phyloP scores from a whole-genome alignment of 352 stramenopile species.

The Globisporangium paroecandrum region DNA sequence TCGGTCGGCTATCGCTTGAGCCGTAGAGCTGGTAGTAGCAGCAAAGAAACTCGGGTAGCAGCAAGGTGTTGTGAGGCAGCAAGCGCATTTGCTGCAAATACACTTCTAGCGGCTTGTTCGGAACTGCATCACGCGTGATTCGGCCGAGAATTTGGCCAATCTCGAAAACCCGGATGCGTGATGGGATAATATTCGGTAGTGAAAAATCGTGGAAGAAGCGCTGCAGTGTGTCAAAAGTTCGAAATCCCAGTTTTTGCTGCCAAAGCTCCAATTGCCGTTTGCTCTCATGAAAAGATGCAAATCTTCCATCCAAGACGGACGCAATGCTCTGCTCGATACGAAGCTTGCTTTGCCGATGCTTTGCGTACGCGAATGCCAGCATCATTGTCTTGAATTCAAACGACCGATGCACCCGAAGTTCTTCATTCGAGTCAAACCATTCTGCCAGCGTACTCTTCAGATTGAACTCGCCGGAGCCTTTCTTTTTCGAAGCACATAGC shows the following conservation, averaged over 20 bases:
- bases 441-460: constrained; percentile 28
- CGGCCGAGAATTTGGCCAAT: constrained; percentile 38
- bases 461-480: not conserved
- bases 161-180: constrained; percentile 42
- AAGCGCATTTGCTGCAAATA: constrained; percentile 58
- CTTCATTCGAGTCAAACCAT: constrained; percentile 52
- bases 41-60: constrained; percentile 59
- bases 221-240: constrained; percentile 56
- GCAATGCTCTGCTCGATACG: constrained; percentile 51
- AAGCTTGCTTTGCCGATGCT: constrained; percentile 39
- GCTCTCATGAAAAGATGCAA: constrained; percentile 55
- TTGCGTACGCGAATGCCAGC: constrained; percentile 48
- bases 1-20: constrained; percentile 22
- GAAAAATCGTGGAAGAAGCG: constrained; percentile 51
- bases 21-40: constrained; percentile 71
- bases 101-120: constrained; percentile 52
- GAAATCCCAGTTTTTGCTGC: constrained; percentile 60
- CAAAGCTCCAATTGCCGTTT: constrained; percentile 61
- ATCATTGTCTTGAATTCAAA: constrained; percentile 60
- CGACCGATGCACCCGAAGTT: constrained; percentile 38
- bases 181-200: constrained; percentile 47
- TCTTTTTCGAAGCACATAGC: constrained; percentile 13
- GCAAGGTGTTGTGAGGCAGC: constrained; percentile 42
- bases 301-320: constrained; percentile 42
- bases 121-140: constrained; percentile 30